Conservation (phyloP, 2,329 filamentous ascomycete genomes). For the Arthroderma uncinatum region DNA sequence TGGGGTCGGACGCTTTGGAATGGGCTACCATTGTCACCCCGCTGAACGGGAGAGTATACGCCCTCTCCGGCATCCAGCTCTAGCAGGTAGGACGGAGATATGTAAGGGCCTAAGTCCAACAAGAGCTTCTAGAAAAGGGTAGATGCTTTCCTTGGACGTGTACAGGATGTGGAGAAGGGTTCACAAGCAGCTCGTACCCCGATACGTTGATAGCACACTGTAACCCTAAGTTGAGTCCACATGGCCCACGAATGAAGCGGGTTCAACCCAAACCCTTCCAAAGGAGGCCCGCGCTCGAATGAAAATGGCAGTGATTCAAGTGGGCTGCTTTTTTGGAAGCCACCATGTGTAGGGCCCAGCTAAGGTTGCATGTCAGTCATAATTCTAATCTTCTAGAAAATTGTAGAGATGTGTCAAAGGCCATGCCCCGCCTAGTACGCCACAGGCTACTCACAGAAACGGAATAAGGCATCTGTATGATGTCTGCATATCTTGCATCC, state of each 20-base stretch:
- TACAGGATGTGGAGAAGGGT: not conserved
- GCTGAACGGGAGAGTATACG: not conserved
- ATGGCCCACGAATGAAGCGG: not conserved
- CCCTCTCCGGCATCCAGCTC: not conserved
- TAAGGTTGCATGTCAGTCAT: not conserved
- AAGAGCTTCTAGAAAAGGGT: not conserved
- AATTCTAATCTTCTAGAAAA: slow-evolving; percentile 2
- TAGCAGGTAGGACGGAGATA: not conserved
- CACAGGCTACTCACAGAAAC: not conserved
- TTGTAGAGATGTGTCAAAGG: not conserved
- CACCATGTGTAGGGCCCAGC: not conserved
- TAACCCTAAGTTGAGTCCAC: not conserved
- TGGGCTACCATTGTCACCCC: not conserved
- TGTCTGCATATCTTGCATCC: not conserved
- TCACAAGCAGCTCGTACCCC: not conserved
- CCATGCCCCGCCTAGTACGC: not conserved
- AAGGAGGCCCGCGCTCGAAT: not conserved
- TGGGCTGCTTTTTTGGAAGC: not conserved
- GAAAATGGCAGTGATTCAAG: not conserved
- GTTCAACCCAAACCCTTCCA: not conserved
- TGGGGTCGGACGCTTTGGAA: not conserved
- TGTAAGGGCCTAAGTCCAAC: not conserved
- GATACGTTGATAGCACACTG: not conserved
- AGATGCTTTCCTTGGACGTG: not conserved
- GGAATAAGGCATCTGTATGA: not conserved